Evolutionary conservation across 2,329 filamentous ascomycete genomes (phyloP).

Genomic region (Diaporthe citri): DNA sequence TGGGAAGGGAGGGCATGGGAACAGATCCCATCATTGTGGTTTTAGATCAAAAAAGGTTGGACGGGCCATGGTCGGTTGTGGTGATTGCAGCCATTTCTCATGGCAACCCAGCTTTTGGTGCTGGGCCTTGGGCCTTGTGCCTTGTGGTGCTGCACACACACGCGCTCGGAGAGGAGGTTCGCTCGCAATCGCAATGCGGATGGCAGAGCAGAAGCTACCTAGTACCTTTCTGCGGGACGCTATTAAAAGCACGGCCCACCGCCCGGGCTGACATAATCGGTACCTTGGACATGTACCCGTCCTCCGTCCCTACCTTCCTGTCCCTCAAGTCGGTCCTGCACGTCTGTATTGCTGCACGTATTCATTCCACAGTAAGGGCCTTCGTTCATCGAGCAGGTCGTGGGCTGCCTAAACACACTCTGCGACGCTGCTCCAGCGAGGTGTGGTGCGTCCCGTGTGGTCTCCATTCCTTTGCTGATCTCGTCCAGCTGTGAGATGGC

Average conservation of each 20-base stretch:
- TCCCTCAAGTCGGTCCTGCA: not conserved
- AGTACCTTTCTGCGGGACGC: constrained; percentile 18
- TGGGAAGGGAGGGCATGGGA: constrained; percentile 37
- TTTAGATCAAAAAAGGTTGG: constrained; percentile 37
- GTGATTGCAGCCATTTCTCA: constrained; percentile 38
- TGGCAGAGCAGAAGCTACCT: constrained; percentile 22
- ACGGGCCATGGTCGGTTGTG: constrained; percentile 33
- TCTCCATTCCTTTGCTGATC: constrained; percentile 27
- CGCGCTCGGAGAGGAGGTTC: constrained; percentile 28
- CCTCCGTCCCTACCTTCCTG: not conserved
- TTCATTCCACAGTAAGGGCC: not conserved
- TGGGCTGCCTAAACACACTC: not conserved
- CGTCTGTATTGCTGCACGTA: not conserved
- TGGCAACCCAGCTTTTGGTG: constrained; percentile 37
- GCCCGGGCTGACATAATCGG: constrained; percentile 29
- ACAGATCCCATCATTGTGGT: constrained; percentile 37
- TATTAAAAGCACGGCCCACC: constrained; percentile 35
- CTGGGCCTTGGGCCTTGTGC: constrained; percentile 34
- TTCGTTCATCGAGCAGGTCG: not conserved
- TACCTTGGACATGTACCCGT: constrained; percentile 9
- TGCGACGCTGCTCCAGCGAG: not conserved
- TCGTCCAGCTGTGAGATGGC: constrained; percentile 26
- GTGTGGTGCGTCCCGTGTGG: constrained; percentile 14
- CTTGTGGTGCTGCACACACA: constrained; percentile 28
- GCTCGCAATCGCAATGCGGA: constrained; percentile 21